Conservation (phyloP, 331 rosid genomes). For the Rosa hybrid region DNA sequence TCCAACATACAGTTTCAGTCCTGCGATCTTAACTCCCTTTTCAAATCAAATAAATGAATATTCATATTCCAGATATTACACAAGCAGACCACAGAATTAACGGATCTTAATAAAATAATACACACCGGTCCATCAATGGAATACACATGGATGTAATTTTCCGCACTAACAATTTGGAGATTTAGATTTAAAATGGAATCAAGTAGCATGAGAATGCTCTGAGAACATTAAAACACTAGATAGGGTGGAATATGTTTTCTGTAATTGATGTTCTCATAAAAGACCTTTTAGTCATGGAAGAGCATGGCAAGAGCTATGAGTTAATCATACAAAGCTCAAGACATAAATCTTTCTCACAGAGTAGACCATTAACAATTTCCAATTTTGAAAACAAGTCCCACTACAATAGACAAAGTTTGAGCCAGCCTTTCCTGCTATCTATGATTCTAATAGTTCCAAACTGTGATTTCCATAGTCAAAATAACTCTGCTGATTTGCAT, state of each 20-base stretch:
- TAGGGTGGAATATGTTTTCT: background rate
- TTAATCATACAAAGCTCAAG: background rate
- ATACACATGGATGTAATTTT: background rate
- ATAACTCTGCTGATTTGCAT: background rate
- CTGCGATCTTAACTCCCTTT: background rate
- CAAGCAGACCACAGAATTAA: background rate
- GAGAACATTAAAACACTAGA: background rate
- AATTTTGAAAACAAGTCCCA: background rate
- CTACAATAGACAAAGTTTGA: background rate
- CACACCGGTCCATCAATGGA: background rate
- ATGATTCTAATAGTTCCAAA: background rate
- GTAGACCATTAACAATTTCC: background rate
- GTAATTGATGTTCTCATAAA: background rate
- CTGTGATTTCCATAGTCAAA: background rate
- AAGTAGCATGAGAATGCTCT: background rate
- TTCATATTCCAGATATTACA: too few relatives aligned
- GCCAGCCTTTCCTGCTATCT: background rate
- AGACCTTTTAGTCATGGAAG: background rate
- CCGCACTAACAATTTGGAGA: background rate
- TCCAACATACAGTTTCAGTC: conserved; percentile 5
- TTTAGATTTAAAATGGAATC: background rate
- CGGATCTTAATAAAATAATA: background rate
- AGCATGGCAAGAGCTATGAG: background rate
- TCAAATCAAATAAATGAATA: background rate
- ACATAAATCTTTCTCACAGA: background rate